Percentiles rank a stretch among this genome's conserved stretches.
Evolutionary conservation across 768 basidiomycete genomes (phyloP).

Genomic region (Naganishia onofrii): DNA sequence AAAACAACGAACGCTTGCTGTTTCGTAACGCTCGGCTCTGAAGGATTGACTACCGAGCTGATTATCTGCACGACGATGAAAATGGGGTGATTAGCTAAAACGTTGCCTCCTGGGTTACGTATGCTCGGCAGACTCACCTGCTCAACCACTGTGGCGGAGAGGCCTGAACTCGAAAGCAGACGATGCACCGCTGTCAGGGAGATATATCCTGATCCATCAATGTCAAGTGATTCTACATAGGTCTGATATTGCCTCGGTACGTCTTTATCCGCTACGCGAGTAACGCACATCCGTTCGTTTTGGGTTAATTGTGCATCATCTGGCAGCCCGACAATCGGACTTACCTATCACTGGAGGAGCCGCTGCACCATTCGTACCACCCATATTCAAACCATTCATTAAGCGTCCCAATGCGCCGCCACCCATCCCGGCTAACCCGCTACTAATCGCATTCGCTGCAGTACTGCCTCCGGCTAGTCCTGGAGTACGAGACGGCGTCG

Average conservation of each 20-base stretch:
- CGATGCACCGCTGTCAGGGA: slow-evolving; percentile 80
- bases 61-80: slow-evolving; percentile 61
- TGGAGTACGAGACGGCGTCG: slow-evolving; percentile 41
- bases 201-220: slow-evolving; percentile 67
- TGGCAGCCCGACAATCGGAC: not conserved
- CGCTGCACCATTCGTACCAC: not conserved
- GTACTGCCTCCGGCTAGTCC: slow-evolving; percentile 14
- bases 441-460: slow-evolving; percentile 28
- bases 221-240: slow-evolving; percentile 71
- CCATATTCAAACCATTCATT: slow-evolving; percentile 29
- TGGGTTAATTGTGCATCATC: not conserved
- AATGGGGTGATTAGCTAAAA: no score
- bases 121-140: slow-evolving; percentile 36
- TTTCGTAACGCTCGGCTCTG: slow-evolving; percentile 69
- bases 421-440: slow-evolving; percentile 37
- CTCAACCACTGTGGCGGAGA: slow-evolving; percentile 80
- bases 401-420: slow-evolving; percentile 31
- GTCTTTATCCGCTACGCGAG: slow-evolving; percentile 61
- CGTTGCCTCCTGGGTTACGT: no score
- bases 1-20: slow-evolving; percentile 89
- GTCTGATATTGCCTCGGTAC: slow-evolving; percentile 74
- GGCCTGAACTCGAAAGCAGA: slow-evolving; percentile 69
- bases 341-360: not conserved
- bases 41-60: slow-evolving; percentile 74
- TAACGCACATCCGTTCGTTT: not conserved